Base-by-base conservation (phyloP, 2,329 filamentous ascomycete species). In the Fusarium nematophilum region DNA sequence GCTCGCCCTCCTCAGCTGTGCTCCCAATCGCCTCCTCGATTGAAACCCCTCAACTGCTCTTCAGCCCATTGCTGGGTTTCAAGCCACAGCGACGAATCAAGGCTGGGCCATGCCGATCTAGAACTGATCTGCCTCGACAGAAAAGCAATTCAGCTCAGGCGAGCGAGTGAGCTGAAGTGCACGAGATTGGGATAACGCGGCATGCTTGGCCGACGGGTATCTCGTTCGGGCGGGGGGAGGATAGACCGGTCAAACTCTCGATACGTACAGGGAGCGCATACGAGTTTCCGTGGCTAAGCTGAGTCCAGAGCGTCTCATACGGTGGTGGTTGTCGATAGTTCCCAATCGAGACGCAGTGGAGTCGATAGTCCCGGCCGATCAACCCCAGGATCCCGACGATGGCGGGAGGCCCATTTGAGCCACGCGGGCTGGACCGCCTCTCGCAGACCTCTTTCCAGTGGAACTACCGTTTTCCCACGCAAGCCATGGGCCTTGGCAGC, bases 281-380 rank as follows among this genome's bases (percentile, higher is more conserved):
- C 13, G 37, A 27, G 9, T 21, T 14, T 9, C 17, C 21, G 33
- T 48, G 54, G 57, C 49, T 58, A 27, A 40, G 54, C 57, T 59
- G 42, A 36, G 13, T 25, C 13, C 18, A 34, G 14, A 34, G 5
- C 15, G 26, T 25, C 23, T 27, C 11, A 36, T 4, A 26, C 25
- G 34, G 58, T 45, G 33, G 18, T 45, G 53, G 36, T 58, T 43
- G 48, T 44, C 17, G 30, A 9, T 18, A 21, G 17, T 17, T 27
- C 55, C 27, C 26, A 27, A 50, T 33, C 18, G 2, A 37, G 52
- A 46, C 17, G 31, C 6, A 26, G 37, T 58, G 42, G 27, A 31
- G 44, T 58, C 13, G 11, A 54, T 53, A 53, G 54, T 33, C 46
- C 44, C 15, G 48, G 37, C 37, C 43, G 54, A 59, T 59, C 29